phyloP scores from a whole-genome alignment of 805 yeast species.

The Saccharomycopsis selenospora region DNA sequence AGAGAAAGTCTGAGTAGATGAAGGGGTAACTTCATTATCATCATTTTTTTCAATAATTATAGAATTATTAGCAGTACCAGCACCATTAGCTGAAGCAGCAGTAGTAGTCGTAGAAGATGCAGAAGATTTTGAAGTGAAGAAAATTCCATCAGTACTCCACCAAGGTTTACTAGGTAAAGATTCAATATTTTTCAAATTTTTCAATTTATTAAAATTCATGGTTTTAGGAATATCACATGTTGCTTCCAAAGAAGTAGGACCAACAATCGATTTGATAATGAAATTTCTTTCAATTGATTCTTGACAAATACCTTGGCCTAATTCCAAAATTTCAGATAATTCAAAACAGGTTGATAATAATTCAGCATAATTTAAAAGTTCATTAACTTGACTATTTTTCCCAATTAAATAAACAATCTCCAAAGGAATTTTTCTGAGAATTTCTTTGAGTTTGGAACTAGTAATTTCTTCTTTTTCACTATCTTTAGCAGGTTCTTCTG shows the following conservation, averaged over 20 bases:
- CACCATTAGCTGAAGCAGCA: neutral
- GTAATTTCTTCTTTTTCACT: neutral
- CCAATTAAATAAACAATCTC: constrained; percentile 4
- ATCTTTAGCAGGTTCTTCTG: neutral
- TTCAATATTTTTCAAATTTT: neutral
- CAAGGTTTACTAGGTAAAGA: constrained; percentile 8
- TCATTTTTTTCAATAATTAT: neutral
- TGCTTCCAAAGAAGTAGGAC: constrained; percentile 9
- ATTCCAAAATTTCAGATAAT: constrained; percentile 6
- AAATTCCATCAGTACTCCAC: neutral
- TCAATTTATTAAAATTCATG: neutral
- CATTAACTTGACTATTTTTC: neutral
- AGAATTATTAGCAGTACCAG: neutral
- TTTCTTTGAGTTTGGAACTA: neutral
- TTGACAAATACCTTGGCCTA: constrained; percentile 15
- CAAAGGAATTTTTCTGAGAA: constrained; percentile 4
- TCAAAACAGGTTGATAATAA: constrained; percentile 7
- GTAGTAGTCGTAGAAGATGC: neutral
- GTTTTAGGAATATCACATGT: neutral
- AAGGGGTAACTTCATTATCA: neutral
- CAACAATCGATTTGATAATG: constrained; percentile 5
- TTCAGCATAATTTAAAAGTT: constrained; percentile 3
- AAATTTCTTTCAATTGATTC: constrained; percentile 2
- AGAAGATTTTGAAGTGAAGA: neutral
- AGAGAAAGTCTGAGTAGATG: neutral